These are phyloP conservation scores for Penicillium brasilianum DNA, from an alignment of 2,329 filamentous ascomycete genomes.

Conservation along the genomic window DNA sequence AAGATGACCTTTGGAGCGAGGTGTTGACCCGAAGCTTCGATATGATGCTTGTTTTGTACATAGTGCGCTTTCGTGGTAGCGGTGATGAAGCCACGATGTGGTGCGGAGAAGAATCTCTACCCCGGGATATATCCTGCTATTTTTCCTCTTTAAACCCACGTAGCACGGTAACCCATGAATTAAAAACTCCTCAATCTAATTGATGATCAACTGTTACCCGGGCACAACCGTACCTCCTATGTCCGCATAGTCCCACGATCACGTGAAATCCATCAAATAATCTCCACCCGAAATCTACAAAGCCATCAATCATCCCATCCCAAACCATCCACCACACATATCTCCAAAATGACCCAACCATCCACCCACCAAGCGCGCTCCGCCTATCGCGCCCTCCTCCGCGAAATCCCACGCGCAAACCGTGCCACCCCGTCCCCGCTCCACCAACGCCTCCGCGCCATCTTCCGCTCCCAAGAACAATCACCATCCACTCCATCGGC, in stretches of 20 bases:
- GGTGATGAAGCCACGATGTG: slow-evolving; percentile 8
- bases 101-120: slow-evolving; percentile 17
- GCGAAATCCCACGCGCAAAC: slow-evolving; percentile 79
- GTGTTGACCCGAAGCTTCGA: slow-evolving; percentile 18
- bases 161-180: not conserved
- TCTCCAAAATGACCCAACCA: slow-evolving; percentile 28
- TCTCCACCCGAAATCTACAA: not conserved
- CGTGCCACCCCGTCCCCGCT: slow-evolving; percentile 69
- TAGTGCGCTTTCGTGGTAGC: slow-evolving; percentile 19
- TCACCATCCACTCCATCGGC: slow-evolving; percentile 28
- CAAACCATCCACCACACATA: slow-evolving; percentile 1
- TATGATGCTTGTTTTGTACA: slow-evolving; percentile 23
- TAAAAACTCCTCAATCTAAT: not conserved
- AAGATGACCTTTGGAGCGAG: slow-evolving; percentile 24
- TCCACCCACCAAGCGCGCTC: slow-evolving; percentile 62
- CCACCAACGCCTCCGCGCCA: slow-evolving; percentile 69
- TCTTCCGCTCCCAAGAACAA: slow-evolving; percentile 56
- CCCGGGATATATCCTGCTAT: slow-evolving; percentile 10
- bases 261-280: slow-evolving; percentile 4
- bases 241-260: not conserved
- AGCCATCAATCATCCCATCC: not conserved
- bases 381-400: slow-evolving; percentile 85
- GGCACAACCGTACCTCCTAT: not conserved
- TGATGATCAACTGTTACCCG: not conserved
- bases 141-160: not conserved